A percentile compares a stretch with the other conserved stretches of the same genome.
Evolutionary conservation across 2,329 filamentous ascomycete species (phyloP).

Genomic region (Aureobasidium musti): DNA sequence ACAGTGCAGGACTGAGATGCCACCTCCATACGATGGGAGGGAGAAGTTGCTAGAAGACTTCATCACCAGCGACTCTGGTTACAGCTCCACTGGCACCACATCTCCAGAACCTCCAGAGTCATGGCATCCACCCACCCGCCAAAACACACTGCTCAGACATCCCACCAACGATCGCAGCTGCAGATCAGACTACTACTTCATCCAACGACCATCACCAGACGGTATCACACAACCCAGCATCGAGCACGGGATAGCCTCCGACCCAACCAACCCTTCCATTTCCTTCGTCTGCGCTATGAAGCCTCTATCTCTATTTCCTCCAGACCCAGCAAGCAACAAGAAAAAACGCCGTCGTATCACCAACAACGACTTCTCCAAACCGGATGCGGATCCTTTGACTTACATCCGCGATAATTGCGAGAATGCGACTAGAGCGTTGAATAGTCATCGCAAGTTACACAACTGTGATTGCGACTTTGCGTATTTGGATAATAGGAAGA

Average conservation of each 20-base stretch:
- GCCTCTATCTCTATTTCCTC: neutral
- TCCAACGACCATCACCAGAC: neutral
- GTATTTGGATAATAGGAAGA: slow-evolving; percentile 3
- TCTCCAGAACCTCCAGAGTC: slow-evolving; percentile 2
- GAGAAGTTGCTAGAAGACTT: neutral
- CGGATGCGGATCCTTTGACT: neutral
- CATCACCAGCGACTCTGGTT: neutral
- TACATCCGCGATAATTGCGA: slow-evolving; percentile 23
- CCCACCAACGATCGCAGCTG: slow-evolving; percentile 6
- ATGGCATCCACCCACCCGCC: slow-evolving; percentile 4
- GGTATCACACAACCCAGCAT: neutral
- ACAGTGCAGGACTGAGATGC: neutral
- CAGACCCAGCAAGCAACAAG: neutral
- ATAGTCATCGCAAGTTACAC: slow-evolving; percentile 15
- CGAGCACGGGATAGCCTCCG: slow-evolving; percentile 11
- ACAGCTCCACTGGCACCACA: neutral
- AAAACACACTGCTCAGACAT: slow-evolving; percentile 2
- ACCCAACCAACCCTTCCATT: neutral
- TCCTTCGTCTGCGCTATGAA: slow-evolving; percentile 16
- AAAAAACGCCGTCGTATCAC: slow-evolving; percentile 22
- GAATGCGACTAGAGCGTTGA: slow-evolving; percentile 8
- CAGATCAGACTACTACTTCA: slow-evolving; percentile 18
- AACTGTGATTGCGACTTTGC: slow-evolving; percentile 25
- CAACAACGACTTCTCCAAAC: slow-evolving; percentile 13
- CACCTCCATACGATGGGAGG: neutral